phyloP scores from a whole-genome alignment of 2,329 filamentous ascomycete species.

The Pestalotiopsis sp. region DNA sequence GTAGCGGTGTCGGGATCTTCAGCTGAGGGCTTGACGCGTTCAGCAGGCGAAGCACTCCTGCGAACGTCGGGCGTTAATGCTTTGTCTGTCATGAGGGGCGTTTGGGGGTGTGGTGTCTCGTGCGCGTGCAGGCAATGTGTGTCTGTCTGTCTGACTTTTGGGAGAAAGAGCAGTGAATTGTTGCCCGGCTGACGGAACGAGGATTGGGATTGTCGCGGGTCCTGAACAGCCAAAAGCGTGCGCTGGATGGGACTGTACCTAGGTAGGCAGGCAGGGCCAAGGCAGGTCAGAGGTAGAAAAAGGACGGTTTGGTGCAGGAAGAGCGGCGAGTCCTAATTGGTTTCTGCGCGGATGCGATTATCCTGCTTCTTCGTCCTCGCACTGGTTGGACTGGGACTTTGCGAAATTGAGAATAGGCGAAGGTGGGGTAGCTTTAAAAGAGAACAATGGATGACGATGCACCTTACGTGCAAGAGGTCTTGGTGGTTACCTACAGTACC shows the following conservation, averaged over 20 bases:
- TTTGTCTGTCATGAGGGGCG: slow-evolving; percentile 6
- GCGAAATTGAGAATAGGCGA: neutral
- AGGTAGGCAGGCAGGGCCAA: neutral
- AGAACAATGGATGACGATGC: neutral
- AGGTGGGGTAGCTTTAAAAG: neutral
- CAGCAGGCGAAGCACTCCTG: slow-evolving; percentile 29
- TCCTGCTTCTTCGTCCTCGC: neutral
- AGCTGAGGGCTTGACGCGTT: slow-evolving; percentile 13
- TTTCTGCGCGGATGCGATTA: neutral
- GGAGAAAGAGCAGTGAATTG: neutral
- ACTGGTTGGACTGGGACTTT: neutral
- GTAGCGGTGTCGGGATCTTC: slow-evolving; percentile 67
- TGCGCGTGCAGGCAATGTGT: neutral
- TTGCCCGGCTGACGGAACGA: neutral
- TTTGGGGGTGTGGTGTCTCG: neutral
- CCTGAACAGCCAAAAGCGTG: neutral
- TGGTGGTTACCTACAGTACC: too few relatives aligned
- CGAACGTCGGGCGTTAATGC: neutral
- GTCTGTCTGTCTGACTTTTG: too few relatives aligned
- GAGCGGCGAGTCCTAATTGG: neutral
- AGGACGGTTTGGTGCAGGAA: neutral
- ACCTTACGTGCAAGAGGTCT: neutral
- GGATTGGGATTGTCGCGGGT: neutral
- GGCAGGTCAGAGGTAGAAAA: neutral
- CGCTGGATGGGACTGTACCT: neutral